Percentiles rank a stretch among this genome's conserved stretches.
Conservation (phyloP, 176 grass and related monocot species). For the Zoysia japonica region DNA sequence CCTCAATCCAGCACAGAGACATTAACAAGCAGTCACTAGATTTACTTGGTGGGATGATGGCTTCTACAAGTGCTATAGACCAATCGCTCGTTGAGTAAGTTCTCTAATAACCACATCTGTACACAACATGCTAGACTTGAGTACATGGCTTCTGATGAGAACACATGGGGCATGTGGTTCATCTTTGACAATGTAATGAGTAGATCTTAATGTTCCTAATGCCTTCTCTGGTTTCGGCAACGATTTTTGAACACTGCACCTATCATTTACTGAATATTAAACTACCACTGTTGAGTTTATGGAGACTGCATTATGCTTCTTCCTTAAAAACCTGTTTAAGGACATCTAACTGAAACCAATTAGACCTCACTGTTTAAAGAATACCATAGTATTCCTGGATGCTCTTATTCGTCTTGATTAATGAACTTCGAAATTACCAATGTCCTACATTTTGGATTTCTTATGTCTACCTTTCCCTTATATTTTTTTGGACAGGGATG, state of each 20-base stretch:
- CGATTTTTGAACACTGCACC: neutral
- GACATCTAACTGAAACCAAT: neutral
- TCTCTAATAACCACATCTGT: neutral
- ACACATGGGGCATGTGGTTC: neutral
- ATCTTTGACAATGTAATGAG: neutral
- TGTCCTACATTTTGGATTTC: neutral
- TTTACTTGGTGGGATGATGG: constrained; percentile 44
- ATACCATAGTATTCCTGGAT: neutral
- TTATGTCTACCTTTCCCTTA: constrained; percentile 10
- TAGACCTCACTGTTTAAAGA: neutral
- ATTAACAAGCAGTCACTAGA: constrained; percentile 49
- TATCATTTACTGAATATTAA: neutral
- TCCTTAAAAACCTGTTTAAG: neutral
- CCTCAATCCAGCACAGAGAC: constrained; percentile 35
- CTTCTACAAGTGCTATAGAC: constrained; percentile 27
- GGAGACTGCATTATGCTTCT: constrained; percentile 3
- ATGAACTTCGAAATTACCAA: neutral
- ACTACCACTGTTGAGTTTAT: neutral
- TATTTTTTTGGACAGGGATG: constrained; percentile 46
- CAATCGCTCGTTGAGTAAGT: constrained; percentile 50
- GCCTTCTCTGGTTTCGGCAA: neutral
- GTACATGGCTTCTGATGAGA: neutral
- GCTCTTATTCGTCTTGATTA: neutral
- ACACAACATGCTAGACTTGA: neutral
- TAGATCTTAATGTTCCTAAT: neutral